Evolutionary conservation across 2,329 filamentous ascomycete species (phyloP).

Genomic region (Trichoderma oligosporum): DNA sequence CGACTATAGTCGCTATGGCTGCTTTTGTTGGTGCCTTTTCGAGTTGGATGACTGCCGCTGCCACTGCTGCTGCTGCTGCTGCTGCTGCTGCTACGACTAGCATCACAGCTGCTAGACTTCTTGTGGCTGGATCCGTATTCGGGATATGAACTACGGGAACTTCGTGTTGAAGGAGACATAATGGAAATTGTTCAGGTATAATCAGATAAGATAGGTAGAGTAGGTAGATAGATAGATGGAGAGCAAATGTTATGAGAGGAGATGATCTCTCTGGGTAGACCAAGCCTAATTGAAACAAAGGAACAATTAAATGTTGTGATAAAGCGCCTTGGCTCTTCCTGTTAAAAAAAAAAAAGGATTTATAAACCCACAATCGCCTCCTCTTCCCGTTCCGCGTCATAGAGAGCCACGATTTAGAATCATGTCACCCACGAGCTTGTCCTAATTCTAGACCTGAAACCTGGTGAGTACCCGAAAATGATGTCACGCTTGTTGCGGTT

Average conservation of each 20-base stretch:
- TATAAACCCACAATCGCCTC: not conserved
- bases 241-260: not conserved
- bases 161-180: constrained; percentile 5
- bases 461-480: not conserved
- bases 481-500: constrained; percentile 12
- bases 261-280: no score
- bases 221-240: no score
- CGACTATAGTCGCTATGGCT: not conserved
- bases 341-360: not conserved
- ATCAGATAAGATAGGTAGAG: no score
- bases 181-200: no score
- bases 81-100: not conserved
- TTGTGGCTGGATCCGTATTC: not conserved
- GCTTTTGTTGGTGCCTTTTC: not conserved
- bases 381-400: not conserved
- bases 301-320: no score
- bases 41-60: not conserved
- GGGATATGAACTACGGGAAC: not conserved
- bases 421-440: not conserved
- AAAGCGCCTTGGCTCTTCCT: no score
- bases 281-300: no score
- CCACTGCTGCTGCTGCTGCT: not conserved
- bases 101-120: not conserved
- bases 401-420: not conserved
- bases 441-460: not conserved